Percentiles rank a stretch among this genome's conserved stretches.
Conservation (phyloP, 208 protist species). For the Lotmaria passim region DNA sequence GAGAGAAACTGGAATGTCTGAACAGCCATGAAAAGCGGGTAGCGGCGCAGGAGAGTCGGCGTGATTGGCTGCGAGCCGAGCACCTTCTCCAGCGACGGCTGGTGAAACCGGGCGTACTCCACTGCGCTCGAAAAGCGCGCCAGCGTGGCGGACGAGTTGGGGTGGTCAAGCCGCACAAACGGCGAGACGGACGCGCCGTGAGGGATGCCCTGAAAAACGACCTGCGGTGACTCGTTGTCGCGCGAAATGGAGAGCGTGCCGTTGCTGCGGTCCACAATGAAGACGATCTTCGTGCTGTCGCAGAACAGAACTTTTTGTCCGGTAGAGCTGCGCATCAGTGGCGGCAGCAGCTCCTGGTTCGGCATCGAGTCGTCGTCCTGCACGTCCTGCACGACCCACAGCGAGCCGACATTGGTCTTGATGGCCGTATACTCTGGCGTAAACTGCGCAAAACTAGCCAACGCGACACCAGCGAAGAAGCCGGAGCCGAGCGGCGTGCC, state of each 20-base stretch:
- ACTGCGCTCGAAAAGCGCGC: constrained; percentile 55
- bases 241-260: constrained; percentile 79
- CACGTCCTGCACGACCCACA: constrained; percentile 92
- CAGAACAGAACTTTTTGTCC: constrained; percentile 60
- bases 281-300: constrained; percentile 78
- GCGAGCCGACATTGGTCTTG: constrained; percentile 36
- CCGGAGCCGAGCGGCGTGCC: constrained; percentile 81
- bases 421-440: constrained; percentile 66
- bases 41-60: constrained; percentile 63
- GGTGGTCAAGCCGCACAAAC: constrained; percentile 90
- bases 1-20: constrained; percentile 62
- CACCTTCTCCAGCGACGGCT: constrained; percentile 47
- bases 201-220: constrained; percentile 83
- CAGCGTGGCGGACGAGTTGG: constrained; percentile 73
- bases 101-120: constrained; percentile 37
- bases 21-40: constrained; percentile 67
- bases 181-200: constrained; percentile 57
- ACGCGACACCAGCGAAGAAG: constrained; percentile 86
- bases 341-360: constrained; percentile 67
- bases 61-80: constrained; percentile 68
- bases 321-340: constrained; percentile 35
- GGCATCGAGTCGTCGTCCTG: constrained; percentile 86
- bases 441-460: constrained; percentile 54
- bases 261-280: constrained; percentile 76
- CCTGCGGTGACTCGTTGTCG: constrained; percentile 72